Evolutionary conservation across 495 filamentous ascomycete genomes (phyloP).

Genomic region (Halenospora varia): DNA sequence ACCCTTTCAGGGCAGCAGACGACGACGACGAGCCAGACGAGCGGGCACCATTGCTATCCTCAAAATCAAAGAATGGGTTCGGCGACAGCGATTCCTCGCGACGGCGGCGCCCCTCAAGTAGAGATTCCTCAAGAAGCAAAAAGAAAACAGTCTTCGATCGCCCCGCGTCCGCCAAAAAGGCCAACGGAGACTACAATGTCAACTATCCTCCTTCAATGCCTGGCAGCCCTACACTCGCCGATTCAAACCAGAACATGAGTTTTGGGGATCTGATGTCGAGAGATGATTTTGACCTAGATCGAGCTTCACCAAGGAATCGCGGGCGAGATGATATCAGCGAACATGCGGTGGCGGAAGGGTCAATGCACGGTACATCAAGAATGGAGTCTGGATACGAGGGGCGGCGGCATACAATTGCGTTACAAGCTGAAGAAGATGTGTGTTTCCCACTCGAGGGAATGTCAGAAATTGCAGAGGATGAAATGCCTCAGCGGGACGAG

Average conservation of each 20-base stretch:
- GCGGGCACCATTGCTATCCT: slow-evolving; percentile 52
- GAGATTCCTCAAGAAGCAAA: slow-evolving; percentile 30
- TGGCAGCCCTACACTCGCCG: slow-evolving; percentile 59
- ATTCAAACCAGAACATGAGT: slow-evolving; percentile 46
- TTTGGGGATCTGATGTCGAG: slow-evolving; percentile 79
- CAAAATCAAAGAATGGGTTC: slow-evolving; percentile 24
- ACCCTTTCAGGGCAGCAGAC: slow-evolving; percentile 28
- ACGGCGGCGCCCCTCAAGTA: slow-evolving; percentile 36
- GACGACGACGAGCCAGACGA: slow-evolving; percentile 46
- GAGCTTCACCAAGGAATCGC: slow-evolving; percentile 35
- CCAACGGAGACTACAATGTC: slow-evolving; percentile 63
- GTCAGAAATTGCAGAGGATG: slow-evolving; percentile 78
- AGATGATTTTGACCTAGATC: slow-evolving; percentile 43
- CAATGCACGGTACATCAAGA: slow-evolving; percentile 22
- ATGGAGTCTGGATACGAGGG: slow-evolving; percentile 31
- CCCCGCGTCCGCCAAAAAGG: slow-evolving; percentile 24
- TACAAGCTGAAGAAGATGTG: slow-evolving; percentile 76
- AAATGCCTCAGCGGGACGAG: slow-evolving; percentile 37
- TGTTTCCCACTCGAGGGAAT: slow-evolving; percentile 81
- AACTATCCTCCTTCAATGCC: slow-evolving; percentile 98
- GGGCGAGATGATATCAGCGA: slow-evolving; percentile 38
- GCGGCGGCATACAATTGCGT: slow-evolving; percentile 42
- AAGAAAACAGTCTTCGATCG: slow-evolving; percentile 30
- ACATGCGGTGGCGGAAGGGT: slow-evolving; percentile 39
- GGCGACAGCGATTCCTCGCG: slow-evolving; percentile 3